Conservation (phyloP, 208 protist species). For the Angomonas deanei region DNA sequence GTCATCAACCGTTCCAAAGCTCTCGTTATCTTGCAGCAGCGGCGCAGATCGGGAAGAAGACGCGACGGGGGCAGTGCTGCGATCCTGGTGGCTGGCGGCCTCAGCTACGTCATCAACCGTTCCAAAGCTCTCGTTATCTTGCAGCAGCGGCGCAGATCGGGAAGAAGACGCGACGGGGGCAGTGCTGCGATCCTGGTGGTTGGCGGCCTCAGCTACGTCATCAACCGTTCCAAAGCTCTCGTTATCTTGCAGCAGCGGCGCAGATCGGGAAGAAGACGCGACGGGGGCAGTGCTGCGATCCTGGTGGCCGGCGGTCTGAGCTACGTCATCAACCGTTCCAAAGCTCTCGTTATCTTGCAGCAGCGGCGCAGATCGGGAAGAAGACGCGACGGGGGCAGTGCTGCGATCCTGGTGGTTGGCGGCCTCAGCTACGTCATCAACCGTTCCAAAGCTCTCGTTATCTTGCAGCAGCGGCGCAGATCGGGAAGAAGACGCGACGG, state of each 20-base stretch:
- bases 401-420: neutral
- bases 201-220: too few species aligned
- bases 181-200: too few species aligned
- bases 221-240: constrained; percentile 18
- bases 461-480: neutral
- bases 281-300: neutral
- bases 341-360: constrained; percentile 15
- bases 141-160: too few species aligned
- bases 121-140: too few species aligned
- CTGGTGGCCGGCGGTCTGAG: neutral
- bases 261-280: neutral
- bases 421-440: neutral
- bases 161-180: too few species aligned
- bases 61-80: too few species aligned
- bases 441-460: constrained; percentile 16
- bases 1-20: too few species aligned
- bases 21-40: too few species aligned
- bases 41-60: too few species aligned
- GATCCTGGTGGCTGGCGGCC: too few species aligned
- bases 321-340: constrained; percentile 6
- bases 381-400: neutral
- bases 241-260: neutral
- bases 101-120: too few species aligned
- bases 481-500: neutral
- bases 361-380: neutral